Conservation (phyloP, 192 early-diverging fungal genomes). For the Allomyces javanicus region DNA sequence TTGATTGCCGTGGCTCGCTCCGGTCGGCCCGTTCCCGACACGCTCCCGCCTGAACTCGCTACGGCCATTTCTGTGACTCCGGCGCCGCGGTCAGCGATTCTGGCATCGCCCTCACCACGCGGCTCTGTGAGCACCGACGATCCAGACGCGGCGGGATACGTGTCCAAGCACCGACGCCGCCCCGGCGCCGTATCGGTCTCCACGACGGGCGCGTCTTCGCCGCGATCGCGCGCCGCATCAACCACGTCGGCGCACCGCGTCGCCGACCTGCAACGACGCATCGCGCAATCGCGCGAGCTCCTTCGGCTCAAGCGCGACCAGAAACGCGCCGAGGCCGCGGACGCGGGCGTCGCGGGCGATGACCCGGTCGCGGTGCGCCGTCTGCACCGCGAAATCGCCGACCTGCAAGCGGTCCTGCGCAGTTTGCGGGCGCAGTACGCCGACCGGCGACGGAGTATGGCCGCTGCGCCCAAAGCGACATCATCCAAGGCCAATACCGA, state of each 20-base stretch:
- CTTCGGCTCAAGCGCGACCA: neutral
- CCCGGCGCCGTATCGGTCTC: too few species aligned
- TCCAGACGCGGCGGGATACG: neutral
- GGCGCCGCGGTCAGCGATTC: neutral
- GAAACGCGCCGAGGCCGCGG: neutral
- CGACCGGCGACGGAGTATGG: neutral
- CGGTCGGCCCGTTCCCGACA: neutral
- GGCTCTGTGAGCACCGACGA: neutral
- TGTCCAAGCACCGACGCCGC: neutral
- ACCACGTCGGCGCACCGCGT: neutral
- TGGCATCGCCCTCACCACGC: too few species aligned
- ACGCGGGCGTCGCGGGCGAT: neutral
- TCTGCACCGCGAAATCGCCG: neutral
- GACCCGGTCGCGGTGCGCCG: neutral
- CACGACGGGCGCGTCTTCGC: neutral
- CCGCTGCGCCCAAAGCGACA: neutral
- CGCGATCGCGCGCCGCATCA: neutral
- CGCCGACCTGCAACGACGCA: neutral
- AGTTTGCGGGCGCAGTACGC: neutral
- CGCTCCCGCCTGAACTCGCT: neutral
- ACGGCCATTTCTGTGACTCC: neutral
- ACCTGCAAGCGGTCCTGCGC: neutral
- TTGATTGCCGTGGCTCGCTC: slow-evolving; percentile 46
- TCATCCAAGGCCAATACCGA: too few species aligned
- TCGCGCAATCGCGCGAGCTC: neutral